Evolutionary conservation across 257 asterid species (phyloP).

Genomic region (Penstemon eatonii): DNA sequence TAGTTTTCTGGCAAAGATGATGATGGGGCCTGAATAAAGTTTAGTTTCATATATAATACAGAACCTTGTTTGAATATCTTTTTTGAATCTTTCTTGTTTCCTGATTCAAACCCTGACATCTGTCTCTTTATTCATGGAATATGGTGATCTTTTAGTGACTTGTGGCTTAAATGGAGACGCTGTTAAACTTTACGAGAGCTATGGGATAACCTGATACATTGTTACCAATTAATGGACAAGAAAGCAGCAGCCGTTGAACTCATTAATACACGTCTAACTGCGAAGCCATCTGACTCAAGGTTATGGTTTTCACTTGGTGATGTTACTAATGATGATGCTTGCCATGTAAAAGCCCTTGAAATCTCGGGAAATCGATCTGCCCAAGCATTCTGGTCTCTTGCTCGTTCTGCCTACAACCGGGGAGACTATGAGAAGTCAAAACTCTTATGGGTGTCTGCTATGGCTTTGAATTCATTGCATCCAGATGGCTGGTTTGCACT

Average conservation of each 20-base stretch:
- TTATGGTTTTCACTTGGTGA: constrained; percentile 98
- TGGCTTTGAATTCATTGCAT: constrained; percentile 79
- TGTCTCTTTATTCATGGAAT: constrained; percentile 56
- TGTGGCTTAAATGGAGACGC: constrained; percentile 94
- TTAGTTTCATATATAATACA: no score
- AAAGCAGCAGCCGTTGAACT: constrained; percentile 94
- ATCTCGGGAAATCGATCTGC: constrained; percentile 79
- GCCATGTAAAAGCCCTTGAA: constrained; percentile 81
- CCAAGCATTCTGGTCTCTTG: constrained; percentile 86
- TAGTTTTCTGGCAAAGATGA: no score
- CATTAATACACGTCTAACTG: constrained; percentile 54
- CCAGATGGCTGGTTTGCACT: constrained; percentile 98
- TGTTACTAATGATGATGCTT: constrained; percentile 67
- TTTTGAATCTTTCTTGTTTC: neutral
- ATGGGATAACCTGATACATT: constrained; percentile 88
- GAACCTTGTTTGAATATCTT: no score
- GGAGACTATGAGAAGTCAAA: constrained; percentile 84
- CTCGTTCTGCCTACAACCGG: constrained; percentile 83
- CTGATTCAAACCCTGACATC: neutral
- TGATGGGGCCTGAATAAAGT: no score
- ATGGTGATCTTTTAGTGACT: constrained; percentile 82
- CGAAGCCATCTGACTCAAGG: constrained; percentile 75
- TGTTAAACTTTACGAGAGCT: constrained; percentile 74
- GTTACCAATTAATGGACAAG: constrained; percentile 82
- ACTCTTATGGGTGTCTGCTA: constrained; percentile 82